Evolutionary conservation across 352 stramenopile species (phyloP).

Genomic region (Sclerospora graminicola): DNA sequence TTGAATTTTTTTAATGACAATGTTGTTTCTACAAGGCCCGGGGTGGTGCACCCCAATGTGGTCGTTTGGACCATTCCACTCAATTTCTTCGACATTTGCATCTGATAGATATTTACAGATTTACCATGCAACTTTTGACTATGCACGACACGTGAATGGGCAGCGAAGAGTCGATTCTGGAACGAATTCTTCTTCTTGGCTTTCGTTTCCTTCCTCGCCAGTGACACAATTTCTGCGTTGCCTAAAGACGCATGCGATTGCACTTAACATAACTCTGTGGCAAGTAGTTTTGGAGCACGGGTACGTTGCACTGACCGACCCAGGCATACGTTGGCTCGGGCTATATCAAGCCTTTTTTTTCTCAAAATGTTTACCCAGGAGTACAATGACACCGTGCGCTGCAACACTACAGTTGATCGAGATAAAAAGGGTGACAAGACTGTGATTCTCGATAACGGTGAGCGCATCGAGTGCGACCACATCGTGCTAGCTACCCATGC

Average conservation of each 20-base stretch:
- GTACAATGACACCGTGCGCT: slow-evolving; percentile 68
- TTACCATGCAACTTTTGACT: slow-evolving; percentile 79
- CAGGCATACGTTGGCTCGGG: slow-evolving; percentile 78
- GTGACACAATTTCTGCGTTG: slow-evolving; percentile 81
- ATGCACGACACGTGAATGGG: slow-evolving; percentile 83
- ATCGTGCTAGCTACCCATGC: slow-evolving; percentile 77
- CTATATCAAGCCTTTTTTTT: slow-evolving; percentile 79
- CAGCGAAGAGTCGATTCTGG: slow-evolving; percentile 58
- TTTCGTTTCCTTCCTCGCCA: slow-evolving; percentile 73
- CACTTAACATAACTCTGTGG: slow-evolving; percentile 80
- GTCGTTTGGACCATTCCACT: no score
- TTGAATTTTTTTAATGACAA: no score
- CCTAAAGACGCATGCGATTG: slow-evolving; percentile 82
- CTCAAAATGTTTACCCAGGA: slow-evolving; percentile 79
- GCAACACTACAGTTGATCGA: slow-evolving; percentile 50
- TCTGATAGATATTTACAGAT: slow-evolving; percentile 83
- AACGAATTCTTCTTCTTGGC: slow-evolving; percentile 80
- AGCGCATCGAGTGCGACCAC: slow-evolving; percentile 78
- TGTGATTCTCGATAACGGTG: slow-evolving; percentile 54
- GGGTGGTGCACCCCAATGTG: no score
- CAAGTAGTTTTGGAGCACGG: slow-evolving; percentile 71
- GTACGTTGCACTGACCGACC: slow-evolving; percentile 65
- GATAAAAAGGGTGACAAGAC: slow-evolving; percentile 74
- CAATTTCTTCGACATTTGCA: slow-evolving; percentile 63
- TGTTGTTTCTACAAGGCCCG: no score